phyloP scores from a whole-genome alignment of 495 filamentous ascomycete species.

The Aspergillus egyptiacus region DNA sequence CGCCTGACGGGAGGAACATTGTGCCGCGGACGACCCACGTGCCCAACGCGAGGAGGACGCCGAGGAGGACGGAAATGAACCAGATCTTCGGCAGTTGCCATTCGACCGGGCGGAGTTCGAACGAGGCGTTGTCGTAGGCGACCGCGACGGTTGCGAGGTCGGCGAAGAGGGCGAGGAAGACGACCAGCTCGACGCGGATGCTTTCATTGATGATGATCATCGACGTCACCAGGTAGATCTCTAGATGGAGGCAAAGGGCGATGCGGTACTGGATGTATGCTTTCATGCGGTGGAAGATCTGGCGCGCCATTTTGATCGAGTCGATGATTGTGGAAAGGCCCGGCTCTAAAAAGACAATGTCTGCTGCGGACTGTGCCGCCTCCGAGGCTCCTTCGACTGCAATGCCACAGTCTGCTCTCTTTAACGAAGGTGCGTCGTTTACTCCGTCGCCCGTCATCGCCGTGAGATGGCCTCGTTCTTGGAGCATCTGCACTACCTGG shows the following conservation, averaged over 20 bases:
- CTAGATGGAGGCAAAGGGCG: constrained; percentile 66
- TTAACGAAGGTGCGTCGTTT: constrained; percentile 92
- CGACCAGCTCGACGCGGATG: constrained; percentile 59
- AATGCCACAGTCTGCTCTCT: constrained; percentile 82
- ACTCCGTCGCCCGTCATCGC: constrained; percentile 99
- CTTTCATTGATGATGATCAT: constrained; percentile 72
- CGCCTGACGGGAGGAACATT: constrained; percentile 60
- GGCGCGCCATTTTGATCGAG: constrained; percentile 67
- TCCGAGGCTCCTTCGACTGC: constrained; percentile 70
- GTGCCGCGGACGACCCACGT: constrained; percentile 65
- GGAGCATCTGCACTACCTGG: constrained; percentile 93
- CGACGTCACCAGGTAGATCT: constrained; percentile 66
- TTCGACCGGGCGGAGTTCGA: constrained; percentile 62
- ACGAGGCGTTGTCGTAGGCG: constrained; percentile 68
- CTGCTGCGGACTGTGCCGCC: constrained; percentile 66
- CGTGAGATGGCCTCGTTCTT: constrained; percentile 92
- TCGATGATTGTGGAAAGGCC: constrained; percentile 69
- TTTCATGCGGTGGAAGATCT: constrained; percentile 79
- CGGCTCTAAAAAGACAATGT: constrained; percentile 71
- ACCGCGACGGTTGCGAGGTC: constrained; percentile 70
- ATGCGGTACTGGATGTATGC: constrained; percentile 75
- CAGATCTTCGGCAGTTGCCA: constrained; percentile 76
- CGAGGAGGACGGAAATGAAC: constrained; percentile 62
- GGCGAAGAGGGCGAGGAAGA: constrained; percentile 69
- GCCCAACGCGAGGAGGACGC: constrained; percentile 57